phyloP scores from a whole-genome alignment of 352 stramenopile species.

The Globisporangium perplexum region DNA sequence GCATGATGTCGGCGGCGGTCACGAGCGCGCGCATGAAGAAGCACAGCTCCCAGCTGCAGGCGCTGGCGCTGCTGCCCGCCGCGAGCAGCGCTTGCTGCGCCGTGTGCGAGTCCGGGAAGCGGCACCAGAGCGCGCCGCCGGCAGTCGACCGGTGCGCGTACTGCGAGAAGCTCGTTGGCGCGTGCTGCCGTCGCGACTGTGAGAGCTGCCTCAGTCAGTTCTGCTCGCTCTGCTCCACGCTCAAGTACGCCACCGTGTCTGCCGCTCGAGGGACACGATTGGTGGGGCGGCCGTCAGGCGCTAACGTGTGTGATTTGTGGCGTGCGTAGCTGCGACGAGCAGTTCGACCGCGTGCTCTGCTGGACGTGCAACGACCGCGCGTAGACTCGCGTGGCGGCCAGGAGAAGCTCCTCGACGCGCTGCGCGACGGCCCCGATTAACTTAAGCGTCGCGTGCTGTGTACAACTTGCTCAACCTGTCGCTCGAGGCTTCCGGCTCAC shows the following conservation, averaged over 20 bases:
- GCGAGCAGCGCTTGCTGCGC: slow-evolving; percentile 17
- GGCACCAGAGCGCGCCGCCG: slow-evolving; percentile 9
- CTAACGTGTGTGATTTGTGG: background rate
- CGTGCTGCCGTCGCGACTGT: slow-evolving; percentile 60
- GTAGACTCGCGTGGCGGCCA: background rate
- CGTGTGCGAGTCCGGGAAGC: slow-evolving; percentile 26
- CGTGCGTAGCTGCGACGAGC: slow-evolving; percentile 48
- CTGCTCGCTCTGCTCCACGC: slow-evolving; percentile 77
- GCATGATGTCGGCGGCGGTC: slow-evolving; percentile 69
- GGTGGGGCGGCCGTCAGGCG: background rate
- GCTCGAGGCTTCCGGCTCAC: slow-evolving; percentile 12
- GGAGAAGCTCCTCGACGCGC: background rate
- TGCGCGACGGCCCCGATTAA: slow-evolving; percentile 3
- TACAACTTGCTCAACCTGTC: background rate
- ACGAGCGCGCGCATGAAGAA: slow-evolving; percentile 70
- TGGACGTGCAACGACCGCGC: slow-evolving; percentile 52
- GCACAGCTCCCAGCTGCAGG: slow-evolving; percentile 37
- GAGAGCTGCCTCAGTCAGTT: slow-evolving; percentile 45
- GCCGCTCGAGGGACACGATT: background rate
- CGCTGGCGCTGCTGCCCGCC: slow-evolving; percentile 8
- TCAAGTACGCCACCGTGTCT: slow-evolving; percentile 51
- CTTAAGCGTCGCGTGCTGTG: slow-evolving; percentile 10
- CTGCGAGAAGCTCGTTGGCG: slow-evolving; percentile 53
- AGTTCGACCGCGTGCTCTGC: slow-evolving; percentile 77
- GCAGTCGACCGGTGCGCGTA: slow-evolving; percentile 41